phyloP scores from a whole-genome alignment of 1,284 basidiomycete species.

The Ustilago shanxiensis region DNA sequence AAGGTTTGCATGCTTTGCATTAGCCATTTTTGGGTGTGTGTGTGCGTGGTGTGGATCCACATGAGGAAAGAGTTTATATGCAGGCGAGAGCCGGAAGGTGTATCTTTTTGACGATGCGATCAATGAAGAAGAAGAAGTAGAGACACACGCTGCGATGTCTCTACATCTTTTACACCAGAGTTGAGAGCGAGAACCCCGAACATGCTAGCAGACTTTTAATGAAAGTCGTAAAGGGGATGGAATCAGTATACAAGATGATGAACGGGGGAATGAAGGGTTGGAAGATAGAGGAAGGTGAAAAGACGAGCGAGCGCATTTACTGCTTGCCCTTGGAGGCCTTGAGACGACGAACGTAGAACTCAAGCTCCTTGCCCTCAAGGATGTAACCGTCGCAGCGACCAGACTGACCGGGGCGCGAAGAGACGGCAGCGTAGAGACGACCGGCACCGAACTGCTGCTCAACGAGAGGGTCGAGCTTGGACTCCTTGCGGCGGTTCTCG shows the following conservation, averaged over 20 bases:
- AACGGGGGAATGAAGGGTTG: neutral
- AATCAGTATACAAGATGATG: constrained; percentile 13
- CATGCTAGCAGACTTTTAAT: constrained; percentile 4
- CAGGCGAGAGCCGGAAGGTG: constrained; percentile 9
- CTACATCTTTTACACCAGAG: constrained; percentile 2
- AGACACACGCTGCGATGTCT: constrained; percentile 2
- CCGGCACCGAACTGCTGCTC: constrained; percentile 70
- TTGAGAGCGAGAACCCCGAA: neutral
- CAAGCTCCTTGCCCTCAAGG: constrained; percentile 69
- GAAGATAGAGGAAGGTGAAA: neutral
- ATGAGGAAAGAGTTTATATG: constrained; percentile 11
- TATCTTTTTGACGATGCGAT: constrained; percentile 4
- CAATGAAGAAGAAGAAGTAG: neutral
- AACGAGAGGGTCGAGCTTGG: constrained; percentile 67
- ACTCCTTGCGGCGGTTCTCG: constrained; percentile 62
- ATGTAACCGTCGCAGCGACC: constrained; percentile 70
- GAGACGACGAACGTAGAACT: constrained; percentile 68
- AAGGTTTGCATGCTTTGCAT: constrained; percentile 24
- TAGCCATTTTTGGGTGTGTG: constrained; percentile 18
- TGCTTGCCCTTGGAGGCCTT: constrained; percentile 64
- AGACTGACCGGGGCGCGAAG: constrained; percentile 67
- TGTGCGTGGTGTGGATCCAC: constrained; percentile 6
- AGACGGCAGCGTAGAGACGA: constrained; percentile 68
- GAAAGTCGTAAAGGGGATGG: neutral
- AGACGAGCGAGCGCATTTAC: constrained; percentile 25